Percentiles rank a stretch among this genome's conserved stretches.
Evolutionary conservation across 495 filamentous ascomycete species (phyloP).

Genomic region (Penicillium soppii): DNA sequence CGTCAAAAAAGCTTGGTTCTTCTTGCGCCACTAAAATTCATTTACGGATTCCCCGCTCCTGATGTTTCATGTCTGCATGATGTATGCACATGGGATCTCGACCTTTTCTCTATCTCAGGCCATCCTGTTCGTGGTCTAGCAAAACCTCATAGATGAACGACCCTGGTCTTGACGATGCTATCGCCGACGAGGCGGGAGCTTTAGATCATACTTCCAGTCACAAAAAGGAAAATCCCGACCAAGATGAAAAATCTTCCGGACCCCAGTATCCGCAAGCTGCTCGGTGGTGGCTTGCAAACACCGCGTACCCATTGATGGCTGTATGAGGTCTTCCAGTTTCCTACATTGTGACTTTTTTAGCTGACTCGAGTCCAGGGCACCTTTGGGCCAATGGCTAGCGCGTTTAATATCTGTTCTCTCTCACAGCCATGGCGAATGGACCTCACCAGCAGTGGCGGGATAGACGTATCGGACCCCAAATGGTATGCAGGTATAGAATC

Average conservation of each 20-base stretch:
- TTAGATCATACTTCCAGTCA: constrained; percentile 38
- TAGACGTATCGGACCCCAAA: constrained; percentile 61
- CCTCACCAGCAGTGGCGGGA: constrained; percentile 45
- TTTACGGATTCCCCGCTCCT: not conserved
- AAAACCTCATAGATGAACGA: constrained; percentile 53
- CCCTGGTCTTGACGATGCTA: constrained; percentile 53
- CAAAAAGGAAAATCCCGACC: constrained; percentile 19
- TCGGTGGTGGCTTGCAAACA: constrained; percentile 86
- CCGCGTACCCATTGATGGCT: constrained; percentile 76
- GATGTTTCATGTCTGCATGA: not conserved
- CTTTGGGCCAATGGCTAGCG: constrained; percentile 79
- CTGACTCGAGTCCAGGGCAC: constrained; percentile 65
- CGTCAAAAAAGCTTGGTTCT: not conserved
- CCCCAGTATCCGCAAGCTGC: constrained; percentile 19
- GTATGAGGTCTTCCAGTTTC: constrained; percentile 17
- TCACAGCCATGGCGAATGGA: constrained; percentile 66
- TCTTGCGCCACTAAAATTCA: not conserved
- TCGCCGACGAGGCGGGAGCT: constrained; percentile 46
- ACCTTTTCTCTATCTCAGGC: not conserved
- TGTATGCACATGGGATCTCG: not conserved
- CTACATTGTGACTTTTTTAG: constrained; percentile 1
- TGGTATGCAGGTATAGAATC: constrained; percentile 57
- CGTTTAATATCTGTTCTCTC: constrained; percentile 78
- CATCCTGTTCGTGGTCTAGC: not conserved
- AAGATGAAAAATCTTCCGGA: not conserved